Conservation (phyloP, 2,329 filamentous ascomycete species). For the Cladorrhinum sp. region DNA sequence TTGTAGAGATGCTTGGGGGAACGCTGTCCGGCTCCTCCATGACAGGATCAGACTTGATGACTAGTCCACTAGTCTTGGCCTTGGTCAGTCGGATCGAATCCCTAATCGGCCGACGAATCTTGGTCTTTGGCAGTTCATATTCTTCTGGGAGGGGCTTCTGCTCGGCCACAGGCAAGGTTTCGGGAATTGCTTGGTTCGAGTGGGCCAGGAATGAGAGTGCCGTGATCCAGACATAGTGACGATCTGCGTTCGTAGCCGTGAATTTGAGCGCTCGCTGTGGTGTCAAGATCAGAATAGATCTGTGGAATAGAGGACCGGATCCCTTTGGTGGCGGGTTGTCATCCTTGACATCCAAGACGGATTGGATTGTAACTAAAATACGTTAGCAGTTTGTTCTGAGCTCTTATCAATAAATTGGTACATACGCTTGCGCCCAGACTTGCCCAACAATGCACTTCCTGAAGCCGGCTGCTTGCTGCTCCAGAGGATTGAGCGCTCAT, state of each 20-base stretch:
- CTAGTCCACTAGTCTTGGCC: conserved; percentile 47
- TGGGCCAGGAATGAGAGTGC: conserved; percentile 93
- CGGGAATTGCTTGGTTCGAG: conserved; percentile 75
- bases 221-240: conserved; percentile 93
- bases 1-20: conserved; percentile 50
- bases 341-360: conserved; percentile 94
- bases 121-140: conserved; percentile 48
- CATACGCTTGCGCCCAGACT: conserved; percentile 91
- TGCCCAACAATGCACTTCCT: conserved; percentile 84
- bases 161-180: conserved; percentile 58
- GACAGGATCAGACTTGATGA: conserved; percentile 26
- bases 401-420: conserved; percentile 27
- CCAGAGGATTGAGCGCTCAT: conserved; percentile 95
- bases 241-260: conserved; percentile 75
- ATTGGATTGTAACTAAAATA: conserved; percentile 79
- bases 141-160: conserved; percentile 49
- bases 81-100: conserved; percentile 91
- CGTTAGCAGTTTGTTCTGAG: conserved; percentile 26
- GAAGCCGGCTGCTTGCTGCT: conserved; percentile 94
- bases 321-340: conserved; percentile 82
- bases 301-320: conserved; percentile 66
- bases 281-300: conserved; percentile 92
- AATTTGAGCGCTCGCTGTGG: conserved; percentile 94
- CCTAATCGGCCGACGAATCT: conserved; percentile 60
- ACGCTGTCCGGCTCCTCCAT: conserved; percentile 39